A percentile compares a stretch with the other conserved stretches of the same genome.
Conservation (phyloP, 2,329 filamentous ascomycete genomes). For the Botrytis squamosa region DNA sequence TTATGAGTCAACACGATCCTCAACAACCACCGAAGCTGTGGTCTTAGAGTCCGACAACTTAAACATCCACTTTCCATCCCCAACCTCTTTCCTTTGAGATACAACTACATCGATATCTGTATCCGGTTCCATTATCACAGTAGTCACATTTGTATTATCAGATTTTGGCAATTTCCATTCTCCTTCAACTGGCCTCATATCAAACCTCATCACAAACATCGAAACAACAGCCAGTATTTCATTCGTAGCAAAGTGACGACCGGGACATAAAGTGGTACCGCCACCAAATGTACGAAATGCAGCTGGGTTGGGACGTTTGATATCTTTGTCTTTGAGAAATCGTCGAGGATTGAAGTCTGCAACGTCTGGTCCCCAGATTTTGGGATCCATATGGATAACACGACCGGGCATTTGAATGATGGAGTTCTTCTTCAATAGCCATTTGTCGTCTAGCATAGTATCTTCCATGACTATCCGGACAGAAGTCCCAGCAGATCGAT, state of each 20-base stretch:
- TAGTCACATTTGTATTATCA: conserved; percentile 8
- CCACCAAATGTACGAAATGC: conserved; percentile 41
- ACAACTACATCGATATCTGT: conserved; percentile 11
- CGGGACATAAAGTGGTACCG: conserved; percentile 39
- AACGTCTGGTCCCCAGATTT: conserved; percentile 40
- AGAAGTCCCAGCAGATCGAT: conserved; percentile 42
- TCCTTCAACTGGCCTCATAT: conserved; percentile 24
- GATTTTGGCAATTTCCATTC: background rate
- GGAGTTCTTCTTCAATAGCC: conserved; percentile 42
- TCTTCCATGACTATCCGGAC: conserved; percentile 42
- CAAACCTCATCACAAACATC: conserved; percentile 40
- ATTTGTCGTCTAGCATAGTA: conserved; percentile 37
- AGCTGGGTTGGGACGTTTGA: conserved; percentile 30
- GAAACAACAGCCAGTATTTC: conserved; percentile 39
- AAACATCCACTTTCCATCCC: conserved; percentile 3
- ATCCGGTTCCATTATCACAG: conserved; percentile 18
- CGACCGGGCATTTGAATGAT: conserved; percentile 37
- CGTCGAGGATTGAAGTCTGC: conserved; percentile 40
- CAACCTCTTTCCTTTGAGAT: conserved; percentile 23
- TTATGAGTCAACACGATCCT: conserved; percentile 3
- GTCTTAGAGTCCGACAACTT: conserved; percentile 1
- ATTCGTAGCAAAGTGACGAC: conserved; percentile 42
- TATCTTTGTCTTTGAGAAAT: conserved; percentile 32
- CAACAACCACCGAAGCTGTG: background rate
- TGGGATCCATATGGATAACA: conserved; percentile 37